Evolutionary conservation across 371 early-diverging fungal species (phyloP), one percentile per base, ranked within the genome.

Genomic region (Rhizopus delemar): DNA sequence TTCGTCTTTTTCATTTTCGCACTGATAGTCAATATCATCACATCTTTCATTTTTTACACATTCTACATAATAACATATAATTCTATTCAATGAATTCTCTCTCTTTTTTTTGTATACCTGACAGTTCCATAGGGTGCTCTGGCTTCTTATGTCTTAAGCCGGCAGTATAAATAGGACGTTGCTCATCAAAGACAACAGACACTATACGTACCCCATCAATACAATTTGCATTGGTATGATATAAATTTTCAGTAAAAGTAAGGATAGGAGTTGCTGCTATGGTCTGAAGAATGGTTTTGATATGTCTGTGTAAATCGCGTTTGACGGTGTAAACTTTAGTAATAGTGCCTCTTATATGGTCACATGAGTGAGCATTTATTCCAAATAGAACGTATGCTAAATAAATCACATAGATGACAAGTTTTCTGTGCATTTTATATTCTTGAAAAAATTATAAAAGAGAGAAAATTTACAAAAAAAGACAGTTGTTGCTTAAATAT

Each of bases 21-120:
- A 43, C 4, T 43, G 43, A 43, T 43, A 43, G 43, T 43, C 43
- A 13, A 43, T 43, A 43, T 43, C 43, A n/a, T 43, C 43, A 43
- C 43, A 43, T 43, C 43, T 43, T 43, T 43, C n/a, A 15, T 43
- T 2, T 5, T 43, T 43, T 5, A 43, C 13, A 13, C 43, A 43
- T 13, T 43, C 43, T 43, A 11, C 5, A 43, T 22, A 22, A 22
- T 22, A 22, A 22, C 22, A 22, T 22, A 22, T 22, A 22, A 22
- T 22, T 2, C 0, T 22, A 22, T 22, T 22, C 22, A 22, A 2
- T 22, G 22, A 2, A 22, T 22, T 22, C 2, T 22, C 22, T 22
- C 22, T 22, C 2, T 22, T 22, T 22, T 22, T 22, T 22, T 22
- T 22, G 22, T 22, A 22, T 22, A 43, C 43, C 43, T n/a, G 43